These are phyloP conservation scores for Phycomyces blakesleeanus DNA, from an alignment of 192 early-diverging fungal genomes.

Conservation along the genomic window DNA sequence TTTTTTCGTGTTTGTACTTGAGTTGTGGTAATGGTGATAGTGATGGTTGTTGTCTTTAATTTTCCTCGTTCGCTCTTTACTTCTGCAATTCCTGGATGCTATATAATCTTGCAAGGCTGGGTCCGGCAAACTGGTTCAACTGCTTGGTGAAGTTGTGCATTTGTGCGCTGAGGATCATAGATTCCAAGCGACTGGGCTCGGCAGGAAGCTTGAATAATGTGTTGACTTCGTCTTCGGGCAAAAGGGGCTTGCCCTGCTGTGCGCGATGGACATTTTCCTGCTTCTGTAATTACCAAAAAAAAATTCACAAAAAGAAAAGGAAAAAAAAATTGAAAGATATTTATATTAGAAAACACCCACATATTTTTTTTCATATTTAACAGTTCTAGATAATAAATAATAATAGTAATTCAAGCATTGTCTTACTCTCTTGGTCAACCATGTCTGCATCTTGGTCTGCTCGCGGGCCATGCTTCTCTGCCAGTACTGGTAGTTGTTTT, in stretches of 20 bases:
- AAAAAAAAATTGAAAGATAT: no score
- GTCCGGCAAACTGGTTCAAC: conserved; percentile 90
- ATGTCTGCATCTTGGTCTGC: conserved; percentile 69
- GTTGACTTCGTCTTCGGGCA: conserved; percentile 79
- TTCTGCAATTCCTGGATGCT: conserved; percentile 73
- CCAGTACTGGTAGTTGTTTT: conserved; percentile 94
- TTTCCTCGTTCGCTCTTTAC: no score
- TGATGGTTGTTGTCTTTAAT: no score
- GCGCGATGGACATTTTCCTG: conserved; percentile 25
- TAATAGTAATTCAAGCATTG: no score
- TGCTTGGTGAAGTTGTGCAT: conserved; percentile 92
- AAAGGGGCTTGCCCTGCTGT: conserved; percentile 59
- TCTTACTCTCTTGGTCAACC: conserved; percentile 54
- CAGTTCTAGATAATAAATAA: no score
- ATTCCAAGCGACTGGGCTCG: conserved; percentile 91
- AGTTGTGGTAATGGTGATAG: no score
- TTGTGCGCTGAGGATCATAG: conserved; percentile 84
- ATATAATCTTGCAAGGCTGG: conserved; percentile 91
- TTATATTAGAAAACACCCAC: no score
- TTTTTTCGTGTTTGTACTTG: no score
- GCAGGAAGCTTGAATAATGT: conserved; percentile 63
- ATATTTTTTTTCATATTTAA: no score
- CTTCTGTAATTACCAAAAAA: no score
- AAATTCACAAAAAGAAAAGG: no score
- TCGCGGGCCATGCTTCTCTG: conserved; percentile 88